Base-by-base conservation (phyloP, 2,329 filamentous ascomycete species). In the Aspergillus tanneri region DNA sequence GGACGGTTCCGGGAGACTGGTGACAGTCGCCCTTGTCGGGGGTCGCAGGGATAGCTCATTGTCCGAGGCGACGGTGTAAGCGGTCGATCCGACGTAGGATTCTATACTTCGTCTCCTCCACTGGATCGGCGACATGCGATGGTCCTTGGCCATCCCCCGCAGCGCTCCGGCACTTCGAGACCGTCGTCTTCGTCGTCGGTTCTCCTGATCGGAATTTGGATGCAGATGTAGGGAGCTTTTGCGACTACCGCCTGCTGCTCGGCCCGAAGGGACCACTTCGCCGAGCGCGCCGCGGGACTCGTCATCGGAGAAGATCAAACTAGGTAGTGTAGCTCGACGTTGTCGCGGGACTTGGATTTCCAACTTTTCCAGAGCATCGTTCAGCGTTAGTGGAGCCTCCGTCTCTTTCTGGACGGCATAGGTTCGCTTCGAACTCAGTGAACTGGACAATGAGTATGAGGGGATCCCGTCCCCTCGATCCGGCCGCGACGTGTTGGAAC, bases 151-250 rank as follows among this genome's bases (percentile, higher is more conserved):
- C 28, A 68, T 55, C 10, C 69, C 60, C 21, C 66, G 66, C 24
- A 76, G 60, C 7, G 65, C 71, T 45, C 65, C 67, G 18, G 70
- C 71, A 53, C 74, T 77, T 45, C 71, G 66, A 7, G 75, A 77
- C 19, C 74, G 66, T 39, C 74, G 65, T 42, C 73, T 73, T 27
- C 51, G 57, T 9, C 54, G 57, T 18, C 54, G 52, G 18, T 53
- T 52, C 24, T 53, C 44, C 16, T 55, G 52, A 2, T 61, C 62
- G 6, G 54, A 53, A 23, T 40, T 49, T 25, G 52, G 50, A 32
- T 49, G 30, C 12, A 34, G 43, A 7, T 49, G 30, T 18, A 34
- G 43, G 7, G 50, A 45, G 21, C 46, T 57, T 11, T 53, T 43
- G 23, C 34, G 48, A 14, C 51, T 48, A 32, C 34, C 49, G 40